These are phyloP conservation scores for Boletus rufocinnamomeus DNA, from an alignment of 768 basidiomycete species.

Conservation along the genomic window DNA sequence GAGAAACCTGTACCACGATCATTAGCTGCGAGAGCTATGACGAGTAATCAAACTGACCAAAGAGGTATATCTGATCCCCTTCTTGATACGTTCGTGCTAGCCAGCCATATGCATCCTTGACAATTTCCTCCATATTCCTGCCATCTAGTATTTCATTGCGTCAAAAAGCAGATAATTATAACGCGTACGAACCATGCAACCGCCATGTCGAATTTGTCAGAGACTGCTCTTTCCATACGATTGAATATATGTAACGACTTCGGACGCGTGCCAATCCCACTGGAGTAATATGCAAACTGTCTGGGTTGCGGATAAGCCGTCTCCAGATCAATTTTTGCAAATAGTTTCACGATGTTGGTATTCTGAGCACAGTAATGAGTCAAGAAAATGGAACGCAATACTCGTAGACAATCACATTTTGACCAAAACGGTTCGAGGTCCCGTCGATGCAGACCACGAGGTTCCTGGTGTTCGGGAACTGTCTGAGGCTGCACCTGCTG, in stretches of 20 bases:
- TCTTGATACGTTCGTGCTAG: background rate
- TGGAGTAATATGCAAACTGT: conserved; percentile 37
- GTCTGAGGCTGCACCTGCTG: no score
- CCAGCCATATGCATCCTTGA: conserved; percentile 8
- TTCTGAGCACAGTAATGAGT: conserved; percentile 22
- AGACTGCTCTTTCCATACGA: background rate
- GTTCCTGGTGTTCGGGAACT: conserved; percentile 30
- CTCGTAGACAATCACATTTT: conserved; percentile 40
- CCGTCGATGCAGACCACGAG: conserved; percentile 28
- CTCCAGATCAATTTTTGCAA: conserved; percentile 26
- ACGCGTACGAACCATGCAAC: conserved; percentile 1
- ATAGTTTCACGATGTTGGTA: conserved; percentile 38
- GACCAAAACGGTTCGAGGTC: conserved; percentile 15
- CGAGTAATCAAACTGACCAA: conserved; percentile 26
- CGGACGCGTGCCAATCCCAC: conserved; percentile 37
- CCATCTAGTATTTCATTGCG: no score
- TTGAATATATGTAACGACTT: background rate
- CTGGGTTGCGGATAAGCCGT: background rate
- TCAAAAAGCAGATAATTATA: no score
- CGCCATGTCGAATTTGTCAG: background rate
- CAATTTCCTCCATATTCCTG: background rate
- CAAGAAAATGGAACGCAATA: background rate
- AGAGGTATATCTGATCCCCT: conserved; percentile 36
- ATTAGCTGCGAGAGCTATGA: background rate
- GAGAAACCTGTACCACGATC: background rate